Percentiles rank a stretch among this genome's conserved stretches.
Conservation (phyloP, 2,329 filamentous ascomycete genomes). For the Exophiala alcalophila region DNA sequence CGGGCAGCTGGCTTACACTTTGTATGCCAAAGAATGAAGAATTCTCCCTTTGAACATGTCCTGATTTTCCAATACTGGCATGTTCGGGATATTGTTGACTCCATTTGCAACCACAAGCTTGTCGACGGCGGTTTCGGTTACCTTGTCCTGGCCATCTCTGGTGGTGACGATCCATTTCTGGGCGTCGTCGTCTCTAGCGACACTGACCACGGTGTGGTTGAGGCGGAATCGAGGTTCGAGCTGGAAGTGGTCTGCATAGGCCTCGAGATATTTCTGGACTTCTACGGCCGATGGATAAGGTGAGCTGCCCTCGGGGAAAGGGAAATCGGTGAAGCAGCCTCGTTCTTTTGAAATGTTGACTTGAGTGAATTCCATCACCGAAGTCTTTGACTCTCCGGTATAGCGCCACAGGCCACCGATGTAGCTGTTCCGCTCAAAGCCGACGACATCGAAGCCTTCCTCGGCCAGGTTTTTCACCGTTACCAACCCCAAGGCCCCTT, state of each 20-base stretch:
- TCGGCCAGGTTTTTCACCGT: constrained; percentile 46
- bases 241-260: constrained; percentile 23
- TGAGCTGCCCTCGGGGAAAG: constrained; percentile 22
- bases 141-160: background rate
- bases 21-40: constrained; percentile 29
- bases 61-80: constrained; percentile 24
- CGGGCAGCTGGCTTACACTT: constrained; percentile 23
- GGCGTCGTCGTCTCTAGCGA: constrained; percentile 14
- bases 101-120: constrained; percentile 38
- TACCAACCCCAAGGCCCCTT: constrained; percentile 37
- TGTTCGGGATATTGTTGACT: constrained; percentile 23
- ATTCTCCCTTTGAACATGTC: constrained; percentile 30
- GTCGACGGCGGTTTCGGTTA: constrained; percentile 30
- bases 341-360: constrained; percentile 22
- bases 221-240: constrained; percentile 20
- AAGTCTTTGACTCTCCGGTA: constrained; percentile 33
- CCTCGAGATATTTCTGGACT: constrained; percentile 24
- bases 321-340: constrained; percentile 28
- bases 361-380: constrained; percentile 15
- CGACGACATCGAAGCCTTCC: constrained; percentile 46
- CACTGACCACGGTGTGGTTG: constrained; percentile 12
- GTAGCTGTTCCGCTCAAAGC: constrained; percentile 43
- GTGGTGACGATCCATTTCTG: constrained; percentile 24
- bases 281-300: constrained; percentile 13
- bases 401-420: constrained; percentile 48